These are phyloP conservation scores for Magnaporthales sp. DNA, from an alignment of 2,329 filamentous ascomycete species.

Conservation along the genomic window DNA sequence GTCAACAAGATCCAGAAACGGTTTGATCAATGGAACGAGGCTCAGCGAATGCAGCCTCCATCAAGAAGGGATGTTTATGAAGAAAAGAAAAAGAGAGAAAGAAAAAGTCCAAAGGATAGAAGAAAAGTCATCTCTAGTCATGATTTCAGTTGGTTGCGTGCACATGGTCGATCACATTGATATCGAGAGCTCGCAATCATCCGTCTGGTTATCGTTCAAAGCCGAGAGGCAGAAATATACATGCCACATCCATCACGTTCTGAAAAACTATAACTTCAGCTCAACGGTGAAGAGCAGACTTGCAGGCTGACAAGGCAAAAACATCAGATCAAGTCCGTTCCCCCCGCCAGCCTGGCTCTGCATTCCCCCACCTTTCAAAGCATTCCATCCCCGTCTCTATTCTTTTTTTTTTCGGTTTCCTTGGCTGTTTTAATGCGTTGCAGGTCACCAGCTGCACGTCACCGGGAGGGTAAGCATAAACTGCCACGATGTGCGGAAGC, in stretches of 20 bases:
- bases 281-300: not conserved
- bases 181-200: not conserved
- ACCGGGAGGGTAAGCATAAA: not conserved
- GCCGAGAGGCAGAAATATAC: not conserved
- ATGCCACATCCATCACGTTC: not conserved
- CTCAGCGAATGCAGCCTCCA: not conserved
- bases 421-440: not conserved
- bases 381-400: not conserved
- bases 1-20: not conserved
- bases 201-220: not conserved
- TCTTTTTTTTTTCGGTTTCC: not conserved
- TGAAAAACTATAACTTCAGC: not conserved
- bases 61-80: not conserved
- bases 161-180: not conserved
- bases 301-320: not conserved
- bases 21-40: not conserved
- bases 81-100: not conserved
- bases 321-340: not conserved
- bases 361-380: not conserved
- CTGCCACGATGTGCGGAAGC: not conserved
- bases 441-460: not conserved
- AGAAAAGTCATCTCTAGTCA: not conserved
- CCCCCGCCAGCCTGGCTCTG: not conserved
- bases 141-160: not conserved
- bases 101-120: not conserved